phyloP scores from a whole-genome alignment of 2,329 filamentous ascomycete species.

The Dryadomyces quercivorus region DNA sequence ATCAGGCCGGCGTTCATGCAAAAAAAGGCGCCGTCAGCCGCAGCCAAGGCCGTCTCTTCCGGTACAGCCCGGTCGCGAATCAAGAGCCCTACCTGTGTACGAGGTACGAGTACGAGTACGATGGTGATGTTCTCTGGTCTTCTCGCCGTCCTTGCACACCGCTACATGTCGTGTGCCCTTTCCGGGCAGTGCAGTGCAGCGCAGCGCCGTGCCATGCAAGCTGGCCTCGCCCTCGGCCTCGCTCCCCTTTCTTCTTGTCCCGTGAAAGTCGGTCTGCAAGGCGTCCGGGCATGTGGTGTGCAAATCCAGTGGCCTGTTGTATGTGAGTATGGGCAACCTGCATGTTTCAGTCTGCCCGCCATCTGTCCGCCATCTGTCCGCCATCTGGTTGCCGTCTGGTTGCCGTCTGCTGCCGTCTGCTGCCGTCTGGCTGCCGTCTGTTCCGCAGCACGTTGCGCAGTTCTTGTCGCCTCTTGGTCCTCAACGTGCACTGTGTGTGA shows the following conservation, averaged over 20 bases:
- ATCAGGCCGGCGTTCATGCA: neutral
- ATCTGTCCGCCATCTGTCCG: no score
- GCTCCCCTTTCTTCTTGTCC: neutral
- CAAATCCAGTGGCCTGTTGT: neutral
- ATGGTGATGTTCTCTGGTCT: neutral
- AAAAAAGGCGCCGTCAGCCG: neutral
- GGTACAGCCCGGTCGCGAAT: neutral
- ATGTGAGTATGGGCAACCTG: no score
- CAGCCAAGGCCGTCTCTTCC: neutral
- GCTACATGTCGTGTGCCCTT: neutral
- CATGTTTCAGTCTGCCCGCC: no score
- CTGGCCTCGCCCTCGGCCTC: neutral
- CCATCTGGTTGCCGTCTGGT: no score
- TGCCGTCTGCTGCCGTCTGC: no score
- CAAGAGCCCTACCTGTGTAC: no score
- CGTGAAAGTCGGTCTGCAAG: neutral
- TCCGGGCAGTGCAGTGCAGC: no score
- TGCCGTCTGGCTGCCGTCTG: no score
- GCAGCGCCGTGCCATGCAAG: neutral
- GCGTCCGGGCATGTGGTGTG: no score
- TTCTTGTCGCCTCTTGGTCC: neutral
- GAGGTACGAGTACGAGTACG: no score
- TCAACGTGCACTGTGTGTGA: no score
- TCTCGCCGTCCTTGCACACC: neutral
- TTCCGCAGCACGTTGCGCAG: neutral